A percentile compares a stretch with the other conserved stretches of the same genome.
Evolutionary conservation across 495 filamentous ascomycete genomes (phyloP).

Genomic region (Glarea lozoyensis): DNA sequence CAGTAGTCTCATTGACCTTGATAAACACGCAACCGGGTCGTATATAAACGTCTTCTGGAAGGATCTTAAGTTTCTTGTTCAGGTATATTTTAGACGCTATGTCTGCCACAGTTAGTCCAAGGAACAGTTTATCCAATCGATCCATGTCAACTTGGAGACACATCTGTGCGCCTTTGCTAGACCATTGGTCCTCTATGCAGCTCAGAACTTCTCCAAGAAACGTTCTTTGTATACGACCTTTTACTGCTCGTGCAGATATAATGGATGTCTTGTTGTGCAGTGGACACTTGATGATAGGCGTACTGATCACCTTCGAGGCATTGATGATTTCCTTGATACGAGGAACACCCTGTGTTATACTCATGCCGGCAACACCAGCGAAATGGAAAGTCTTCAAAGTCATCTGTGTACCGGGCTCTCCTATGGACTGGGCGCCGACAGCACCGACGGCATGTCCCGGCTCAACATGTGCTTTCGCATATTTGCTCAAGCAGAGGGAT

Average conservation of each 20-base stretch:
- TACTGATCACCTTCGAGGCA: conserved; percentile 85
- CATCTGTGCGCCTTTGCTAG: conserved; percentile 60
- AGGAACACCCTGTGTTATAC: conserved; percentile 95
- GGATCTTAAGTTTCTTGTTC: conserved; percentile 71
- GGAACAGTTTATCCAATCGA: conserved; percentile 65
- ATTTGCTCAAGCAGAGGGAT: conserved; percentile 74
- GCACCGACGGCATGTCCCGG: conserved; percentile 97
- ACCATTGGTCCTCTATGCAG: conserved; percentile 76
- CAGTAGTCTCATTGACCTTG: conserved; percentile 25
- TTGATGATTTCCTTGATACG: conserved; percentile 99
- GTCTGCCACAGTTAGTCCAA: conserved; percentile 61
- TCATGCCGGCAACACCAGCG: conserved; percentile 98
- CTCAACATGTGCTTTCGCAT: conserved; percentile 80
- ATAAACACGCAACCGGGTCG: conserved; percentile 42
- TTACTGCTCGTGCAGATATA: conserved; percentile 73
- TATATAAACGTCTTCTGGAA: conserved; percentile 41
- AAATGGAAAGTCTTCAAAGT: conserved; percentile 99
- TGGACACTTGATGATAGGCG: conserved; percentile 82
- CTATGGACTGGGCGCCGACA: conserved; percentile 94
- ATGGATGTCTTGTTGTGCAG: conserved; percentile 61
- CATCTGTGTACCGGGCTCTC: conserved; percentile 98
- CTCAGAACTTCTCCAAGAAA: conserved; percentile 64
- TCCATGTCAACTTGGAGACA: conserved; percentile 68
- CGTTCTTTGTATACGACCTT: conserved; percentile 86
- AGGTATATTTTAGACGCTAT: conserved; percentile 64